Percentiles rank a stretch among this genome's conserved stretches.
Evolutionary conservation across 2,329 filamentous ascomycete species (phyloP).

Genomic region (Colletotrichum sp.): DNA sequence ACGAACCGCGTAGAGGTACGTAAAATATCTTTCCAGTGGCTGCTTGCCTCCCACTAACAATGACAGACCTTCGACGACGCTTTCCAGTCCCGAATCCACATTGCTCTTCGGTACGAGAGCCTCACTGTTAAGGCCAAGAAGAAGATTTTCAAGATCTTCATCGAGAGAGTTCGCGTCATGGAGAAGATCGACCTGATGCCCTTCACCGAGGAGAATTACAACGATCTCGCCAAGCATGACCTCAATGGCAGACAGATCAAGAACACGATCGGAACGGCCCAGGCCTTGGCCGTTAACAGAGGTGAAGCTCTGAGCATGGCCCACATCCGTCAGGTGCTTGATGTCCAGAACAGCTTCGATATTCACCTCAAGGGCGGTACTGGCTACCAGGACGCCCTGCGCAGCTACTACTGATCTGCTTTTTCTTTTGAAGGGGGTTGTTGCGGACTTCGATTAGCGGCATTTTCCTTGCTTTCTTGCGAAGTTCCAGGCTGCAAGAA

Average conservation of each 20-base stretch:
- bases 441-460: background rate
- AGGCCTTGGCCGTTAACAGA: constrained; percentile 82
- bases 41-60: background rate
- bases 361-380: constrained; percentile 81
- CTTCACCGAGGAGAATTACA: constrained; percentile 72
- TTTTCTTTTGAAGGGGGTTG: background rate
- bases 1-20: constrained; percentile 76
- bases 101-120: constrained; percentile 81
- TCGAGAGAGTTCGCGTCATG: constrained; percentile 72
- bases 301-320: constrained; percentile 74
- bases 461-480: background rate
- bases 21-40: background rate
- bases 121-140: constrained; percentile 75
- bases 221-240: constrained; percentile 69
- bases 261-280: constrained; percentile 83
- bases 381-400: constrained; percentile 84
- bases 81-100: constrained; percentile 87
- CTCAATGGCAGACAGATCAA: constrained; percentile 77
- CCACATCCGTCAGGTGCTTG: constrained; percentile 83
- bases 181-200: constrained; percentile 63
- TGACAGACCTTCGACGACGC: constrained; percentile 80
- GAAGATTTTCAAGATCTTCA: constrained; percentile 83
- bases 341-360: constrained; percentile 83
- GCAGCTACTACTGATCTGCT: constrained; percentile 65
- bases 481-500: background rate